Base-by-base conservation (phyloP, 2,329 filamentous ascomycete species). In the Penicillium glabrum region DNA sequence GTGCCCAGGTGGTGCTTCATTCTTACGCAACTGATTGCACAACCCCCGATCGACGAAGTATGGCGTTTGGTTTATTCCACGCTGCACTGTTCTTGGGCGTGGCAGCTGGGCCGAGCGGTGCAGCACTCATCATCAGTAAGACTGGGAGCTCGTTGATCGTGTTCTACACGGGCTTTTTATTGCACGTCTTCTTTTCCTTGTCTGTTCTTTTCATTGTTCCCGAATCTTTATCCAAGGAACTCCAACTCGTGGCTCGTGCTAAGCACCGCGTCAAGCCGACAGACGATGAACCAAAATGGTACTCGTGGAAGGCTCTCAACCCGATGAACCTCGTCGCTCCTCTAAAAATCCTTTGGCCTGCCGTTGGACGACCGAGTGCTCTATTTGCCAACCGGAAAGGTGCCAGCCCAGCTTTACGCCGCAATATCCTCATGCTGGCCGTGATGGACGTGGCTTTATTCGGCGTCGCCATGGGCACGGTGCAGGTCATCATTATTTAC, bases 1-100 rank as follows among this genome's bases (percentile, higher is more conserved):
- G 91, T 0, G 89, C 88, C 27, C 89, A 89, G 79, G 86, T 89
- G 46, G 78, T 96, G 56, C 87, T 86, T 23, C 88, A 96, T 72
- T 91, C 93, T 0, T 99, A 98, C 73, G 88, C 90, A 13, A 88
- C 91, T 41, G 95, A 99, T 73, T 96, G 91, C 74, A 93, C 92
- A 0, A 80, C 89, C 4, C 90, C 92, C 0, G 88, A 89, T 29
- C 86, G 85, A 67, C 86, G 95, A 21, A 90, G 89, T 58, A 89
- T 96, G 8, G 86, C 87, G 5, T 95, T 98, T 72, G 93, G 91
- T 7, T 93, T 93, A 70, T 88, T 98, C 66, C 91, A 98, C 67
- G 92, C 91, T 11, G 92, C 89, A 64, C 80, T 99, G 9, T 98
- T 96, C 73, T 83, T 84, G 1, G 95, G 95, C n/a, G 85, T 98